These are phyloP conservation scores for Colletotrichum spaethianum DNA, from an alignment of 2,329 filamentous ascomycete genomes.

Conservation along the genomic window DNA sequence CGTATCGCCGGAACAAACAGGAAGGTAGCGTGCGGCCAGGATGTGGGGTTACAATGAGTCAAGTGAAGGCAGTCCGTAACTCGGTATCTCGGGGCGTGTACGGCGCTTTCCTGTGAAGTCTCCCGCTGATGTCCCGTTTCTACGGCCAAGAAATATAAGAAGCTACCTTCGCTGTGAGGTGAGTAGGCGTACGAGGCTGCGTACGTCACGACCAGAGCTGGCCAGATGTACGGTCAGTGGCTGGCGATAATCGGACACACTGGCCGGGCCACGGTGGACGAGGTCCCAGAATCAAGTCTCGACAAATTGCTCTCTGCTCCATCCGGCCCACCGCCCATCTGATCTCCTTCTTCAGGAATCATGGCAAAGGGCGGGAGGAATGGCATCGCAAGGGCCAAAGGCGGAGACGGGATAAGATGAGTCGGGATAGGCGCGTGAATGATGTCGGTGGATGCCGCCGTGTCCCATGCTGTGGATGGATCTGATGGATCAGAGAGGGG, in stretches of 20 bases:
- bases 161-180: not conserved
- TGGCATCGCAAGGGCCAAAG: not conserved
- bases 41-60: conserved; percentile 34
- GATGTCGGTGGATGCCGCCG: conserved; percentile 28
- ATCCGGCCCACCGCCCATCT: not conserved
- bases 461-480: conserved; percentile 21
- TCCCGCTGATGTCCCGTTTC: not conserved
- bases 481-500: conserved; percentile 7
- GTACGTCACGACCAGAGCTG: not conserved
- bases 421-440: conserved; percentile 4
- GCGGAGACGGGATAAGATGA: not conserved
- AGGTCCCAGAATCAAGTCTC: not conserved
- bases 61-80: conserved; percentile 27
- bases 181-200: conserved; percentile 3
- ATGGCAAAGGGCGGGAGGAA: not conserved
- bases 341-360: not conserved
- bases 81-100: conserved; percentile 3
- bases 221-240: conserved; percentile 7
- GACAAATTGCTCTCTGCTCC: not conserved
- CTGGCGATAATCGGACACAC: not conserved
- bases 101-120: not conserved
- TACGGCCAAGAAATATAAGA: not conserved
- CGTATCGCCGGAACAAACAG: conserved; percentile 3
- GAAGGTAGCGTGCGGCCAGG: conserved; percentile 10
- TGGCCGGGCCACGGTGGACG: not conserved